Evolutionary conservation across 768 basidiomycete genomes (phyloP), one percentile per base, ranked within the genome.

Genomic region (Lactarius trivialis): DNA sequence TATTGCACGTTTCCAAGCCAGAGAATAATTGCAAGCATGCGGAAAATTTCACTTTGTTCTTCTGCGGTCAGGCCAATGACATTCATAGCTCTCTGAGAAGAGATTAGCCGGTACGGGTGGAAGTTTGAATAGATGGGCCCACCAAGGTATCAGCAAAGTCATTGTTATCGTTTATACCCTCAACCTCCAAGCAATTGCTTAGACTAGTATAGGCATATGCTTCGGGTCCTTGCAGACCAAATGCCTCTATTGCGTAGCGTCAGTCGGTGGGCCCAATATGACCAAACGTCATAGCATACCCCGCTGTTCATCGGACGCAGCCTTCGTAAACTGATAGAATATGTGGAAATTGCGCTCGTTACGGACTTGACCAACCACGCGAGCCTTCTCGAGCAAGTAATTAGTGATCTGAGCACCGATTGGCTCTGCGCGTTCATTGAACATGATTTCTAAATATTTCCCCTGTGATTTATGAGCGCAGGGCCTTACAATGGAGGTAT

Each of bases 401-500:
- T 98, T 99, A 7, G 97, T 98, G 65, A 99, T 98, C 71, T 97
- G 93, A 0, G 97, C 97, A 45, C 97, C 97, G 39, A 98, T 86
- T 19, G 97, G 97, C 70, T 95, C 91, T 56, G 95, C 95, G 17
- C 85, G 82, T 24, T 81, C 76, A 69, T 99, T 97, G 77, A 99
- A 99, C 91, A 98, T 98, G 74, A 99, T 98, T 75, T 99, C 95
- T 9, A 99, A 80, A 72, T 99, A 99, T 81, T 99, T 99, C 26
- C 97, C 96, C 93, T 98, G 69, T 1, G 36, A 7, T 30, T 51
- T 14, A 30, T 74, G 51, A 73, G 67, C 8, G 55, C 55, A 65
- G 32, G 69, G 66, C 49, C 43, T 53, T 9, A 39, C 43, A 37
- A 56, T 24, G 17, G 51, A 28, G 39, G 17, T 43, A 52, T 37